A percentile compares a stretch with the other conserved stretches of the same genome.
Conservation (phyloP, 2,329 filamentous ascomycete species). For the Fusarium keratoplasticum region DNA sequence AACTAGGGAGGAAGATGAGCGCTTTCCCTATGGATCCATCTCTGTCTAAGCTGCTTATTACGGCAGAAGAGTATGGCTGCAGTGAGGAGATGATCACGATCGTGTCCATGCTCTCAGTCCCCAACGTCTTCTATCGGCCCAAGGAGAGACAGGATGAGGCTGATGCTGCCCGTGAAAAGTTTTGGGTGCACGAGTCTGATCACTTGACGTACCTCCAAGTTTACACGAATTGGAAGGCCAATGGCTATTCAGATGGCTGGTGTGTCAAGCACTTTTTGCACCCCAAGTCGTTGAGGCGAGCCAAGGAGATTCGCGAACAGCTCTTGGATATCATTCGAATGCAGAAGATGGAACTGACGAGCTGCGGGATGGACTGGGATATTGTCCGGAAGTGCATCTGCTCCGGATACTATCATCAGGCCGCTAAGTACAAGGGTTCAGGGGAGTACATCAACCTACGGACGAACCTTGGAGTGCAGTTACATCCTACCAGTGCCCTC, state of each 20-base stretch:
- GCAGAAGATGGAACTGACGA: constrained; percentile 88
- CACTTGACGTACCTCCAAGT: constrained; percentile 96
- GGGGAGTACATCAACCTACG: constrained; percentile 98
- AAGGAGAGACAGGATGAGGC: constrained; percentile 98
- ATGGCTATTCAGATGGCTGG: constrained; percentile 91
- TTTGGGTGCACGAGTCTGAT: constrained; percentile 97
- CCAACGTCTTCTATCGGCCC: constrained; percentile 95
- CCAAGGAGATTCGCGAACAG: constrained; percentile 94
- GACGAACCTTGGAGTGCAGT: constrained; percentile 91
- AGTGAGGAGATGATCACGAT: constrained; percentile 99
- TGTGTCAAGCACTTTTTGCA: constrained; percentile 94
- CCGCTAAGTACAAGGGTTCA: constrained; percentile 93
- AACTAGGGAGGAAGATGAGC: constrained; percentile 91
- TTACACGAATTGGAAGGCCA: constrained; percentile 93
- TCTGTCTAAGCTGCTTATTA: constrained; percentile 93
- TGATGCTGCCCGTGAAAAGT: constrained; percentile 94
- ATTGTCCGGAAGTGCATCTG: constrained; percentile 96
- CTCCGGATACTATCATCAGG: constrained; percentile 97
- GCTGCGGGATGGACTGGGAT: constrained; percentile 97
- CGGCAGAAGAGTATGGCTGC: constrained; percentile 88
- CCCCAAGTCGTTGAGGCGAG: constrained; percentile 90
- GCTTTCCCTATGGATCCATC: constrained; percentile 98
- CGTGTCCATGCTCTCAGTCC: constrained; percentile 96
- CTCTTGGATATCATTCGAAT: constrained; percentile 93
- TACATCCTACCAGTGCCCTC: constrained; percentile 93